phyloP scores from a whole-genome alignment of 2,329 filamentous ascomycete genomes.

The Colletotrichum higginsianum region DNA sequence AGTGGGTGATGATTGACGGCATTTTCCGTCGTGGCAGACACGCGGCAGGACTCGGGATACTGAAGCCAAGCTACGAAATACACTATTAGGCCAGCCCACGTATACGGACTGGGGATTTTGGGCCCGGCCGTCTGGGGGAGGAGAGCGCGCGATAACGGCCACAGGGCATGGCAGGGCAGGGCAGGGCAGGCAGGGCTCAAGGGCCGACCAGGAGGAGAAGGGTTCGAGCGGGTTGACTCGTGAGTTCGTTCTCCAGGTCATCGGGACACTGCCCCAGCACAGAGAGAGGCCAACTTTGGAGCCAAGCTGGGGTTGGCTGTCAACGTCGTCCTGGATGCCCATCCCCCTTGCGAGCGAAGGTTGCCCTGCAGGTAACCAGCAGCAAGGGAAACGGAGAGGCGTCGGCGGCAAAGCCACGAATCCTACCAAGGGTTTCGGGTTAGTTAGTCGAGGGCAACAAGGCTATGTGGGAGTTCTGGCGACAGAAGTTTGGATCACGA shows the following conservation, averaged over 20 bases:
- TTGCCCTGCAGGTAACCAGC: constrained; percentile 13
- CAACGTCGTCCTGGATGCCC: not conserved
- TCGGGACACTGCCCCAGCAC: not conserved
- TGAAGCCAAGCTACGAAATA: constrained; percentile 8
- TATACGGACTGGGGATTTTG: constrained; percentile 16
- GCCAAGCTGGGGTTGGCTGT: not conserved
- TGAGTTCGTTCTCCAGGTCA: not conserved
- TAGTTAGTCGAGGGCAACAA: constrained; percentile 6
- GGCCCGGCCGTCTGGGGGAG: constrained; percentile 28
- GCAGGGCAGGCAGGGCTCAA: constrained; percentile 7
- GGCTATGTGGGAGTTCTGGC: not conserved
- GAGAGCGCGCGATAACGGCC: not conserved
- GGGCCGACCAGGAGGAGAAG: not conserved
- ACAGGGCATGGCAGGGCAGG: too few species aligned
- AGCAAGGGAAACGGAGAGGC: constrained; percentile 21
- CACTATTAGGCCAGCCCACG: constrained; percentile 9
- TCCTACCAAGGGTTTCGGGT: constrained; percentile 4
- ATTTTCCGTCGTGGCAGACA: constrained; percentile 8
- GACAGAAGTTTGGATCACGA: not conserved
- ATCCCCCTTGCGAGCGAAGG: constrained; percentile 30
- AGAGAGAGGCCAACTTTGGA: not conserved
- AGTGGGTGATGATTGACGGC: not conserved
- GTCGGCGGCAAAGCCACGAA: constrained; percentile 32
- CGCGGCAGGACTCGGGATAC: constrained; percentile 6
- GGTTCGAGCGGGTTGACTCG: not conserved